Percentiles rank a stretch among this genome's conserved stretches.
phyloP scores from a whole-genome alignment of 495 filamentous ascomycete genomes.

The Beverwykella pulmonaria region DNA sequence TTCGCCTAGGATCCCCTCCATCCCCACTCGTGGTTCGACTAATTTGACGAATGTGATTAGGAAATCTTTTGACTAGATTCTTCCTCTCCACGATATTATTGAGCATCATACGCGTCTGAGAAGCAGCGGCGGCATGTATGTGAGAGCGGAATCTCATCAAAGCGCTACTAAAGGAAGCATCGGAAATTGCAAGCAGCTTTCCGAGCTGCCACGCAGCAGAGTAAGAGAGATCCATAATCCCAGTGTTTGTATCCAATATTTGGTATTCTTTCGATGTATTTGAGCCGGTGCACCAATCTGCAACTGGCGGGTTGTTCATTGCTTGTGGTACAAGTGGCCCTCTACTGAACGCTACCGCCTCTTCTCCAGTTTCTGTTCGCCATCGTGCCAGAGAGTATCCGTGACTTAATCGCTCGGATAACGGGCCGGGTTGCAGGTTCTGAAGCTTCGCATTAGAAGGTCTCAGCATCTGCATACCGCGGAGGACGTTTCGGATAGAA shows the following conservation, averaged over 20 bases:
- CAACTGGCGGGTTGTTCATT: not conserved
- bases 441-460: not conserved
- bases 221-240: constrained; percentile 56
- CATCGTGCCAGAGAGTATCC: constrained; percentile 50
- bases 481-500: not conserved
- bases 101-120: not conserved
- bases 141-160: constrained; percentile 5
- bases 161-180: constrained; percentile 27
- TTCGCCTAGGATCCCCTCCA: too few relatives aligned
- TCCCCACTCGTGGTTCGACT: too few relatives aligned
- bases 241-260: constrained; percentile 50
- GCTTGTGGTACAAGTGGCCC: constrained; percentile 44
- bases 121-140: not conserved
- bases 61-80: too few relatives aligned
- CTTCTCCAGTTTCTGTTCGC: constrained; percentile 49
- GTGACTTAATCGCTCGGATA: constrained; percentile 39
- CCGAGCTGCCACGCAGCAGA: constrained; percentile 55
- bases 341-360: constrained; percentile 47
- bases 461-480: constrained; percentile 17
- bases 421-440: not conserved
- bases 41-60: too few relatives aligned
- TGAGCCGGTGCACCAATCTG: not conserved
- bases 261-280: constrained; percentile 30
- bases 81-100: not conserved
- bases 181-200: constrained; percentile 46